These are phyloP conservation scores for Fusarium temperatum DNA, from an alignment of 2,329 filamentous ascomycete genomes.

Conservation along the genomic window DNA sequence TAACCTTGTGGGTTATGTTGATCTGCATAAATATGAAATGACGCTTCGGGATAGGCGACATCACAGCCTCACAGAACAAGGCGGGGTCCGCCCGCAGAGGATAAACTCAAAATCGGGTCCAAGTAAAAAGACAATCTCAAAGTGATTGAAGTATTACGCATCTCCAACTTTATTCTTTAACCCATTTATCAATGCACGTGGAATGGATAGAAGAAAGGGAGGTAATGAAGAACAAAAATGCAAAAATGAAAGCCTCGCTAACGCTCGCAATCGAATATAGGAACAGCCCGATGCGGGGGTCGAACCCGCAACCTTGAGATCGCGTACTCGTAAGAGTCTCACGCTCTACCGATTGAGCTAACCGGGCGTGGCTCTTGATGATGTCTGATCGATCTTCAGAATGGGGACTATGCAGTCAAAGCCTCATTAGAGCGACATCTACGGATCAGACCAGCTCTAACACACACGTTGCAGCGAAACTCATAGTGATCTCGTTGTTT, in stretches of 20 bases:
- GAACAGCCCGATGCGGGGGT: conserved; percentile 55
- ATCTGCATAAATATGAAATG: neutral
- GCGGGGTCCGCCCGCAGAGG: neutral
- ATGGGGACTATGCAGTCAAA: fast-evolving
- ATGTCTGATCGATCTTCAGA: fast-evolving
- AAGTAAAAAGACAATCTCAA: neutral
- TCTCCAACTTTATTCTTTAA: neutral
- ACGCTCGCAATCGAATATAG: conserved; percentile 41
- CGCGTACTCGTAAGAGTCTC: conserved; percentile 65
- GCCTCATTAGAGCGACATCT: fast-evolving
- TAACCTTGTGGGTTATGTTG: neutral
- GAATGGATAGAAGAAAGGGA: fast-evolving
- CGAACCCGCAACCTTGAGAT: conserved; percentile 68
- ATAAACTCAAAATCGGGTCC: neutral
- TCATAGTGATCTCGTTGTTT: fast-evolving
- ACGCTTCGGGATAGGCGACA: neutral
- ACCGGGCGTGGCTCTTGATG: conserved; percentile 45
- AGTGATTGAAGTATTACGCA: neutral
- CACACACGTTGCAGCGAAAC: fast-evolving
- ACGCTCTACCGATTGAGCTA: conserved; percentile 65
- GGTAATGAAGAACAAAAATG: fast-evolving
- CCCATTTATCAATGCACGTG: fast-evolving
- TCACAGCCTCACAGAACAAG: neutral
- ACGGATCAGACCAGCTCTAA: neutral
- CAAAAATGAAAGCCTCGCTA: neutral